These are phyloP conservation scores for Neolentinus lepideus DNA, from an alignment of 1,284 basidiomycete species.

Conservation along the genomic window DNA sequence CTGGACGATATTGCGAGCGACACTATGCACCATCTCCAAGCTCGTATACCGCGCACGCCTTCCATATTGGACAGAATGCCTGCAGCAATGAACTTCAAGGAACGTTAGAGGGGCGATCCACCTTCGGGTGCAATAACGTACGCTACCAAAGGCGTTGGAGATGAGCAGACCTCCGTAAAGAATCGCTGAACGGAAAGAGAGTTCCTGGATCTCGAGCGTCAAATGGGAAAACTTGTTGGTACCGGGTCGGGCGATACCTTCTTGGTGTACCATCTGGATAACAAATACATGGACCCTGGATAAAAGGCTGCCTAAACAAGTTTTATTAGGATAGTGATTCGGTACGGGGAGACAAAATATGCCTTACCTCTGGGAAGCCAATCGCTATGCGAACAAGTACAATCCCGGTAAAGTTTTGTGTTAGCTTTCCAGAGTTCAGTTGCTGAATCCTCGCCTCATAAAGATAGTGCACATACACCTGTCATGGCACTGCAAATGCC, in stretches of 20 bases:
- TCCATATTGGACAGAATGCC: slow-evolving; percentile 40
- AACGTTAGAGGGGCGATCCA: slow-evolving; percentile 12
- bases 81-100: slow-evolving; percentile 21
- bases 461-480: slow-evolving; percentile 5
- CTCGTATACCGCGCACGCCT: slow-evolving; percentile 31
- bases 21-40: slow-evolving; percentile 30
- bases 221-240: not conserved
- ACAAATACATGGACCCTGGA: slow-evolving; percentile 12
- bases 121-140: slow-evolving; percentile 6
- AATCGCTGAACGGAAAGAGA: slow-evolving; percentile 29
- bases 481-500: slow-evolving; percentile 16
- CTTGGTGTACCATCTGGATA: slow-evolving; percentile 16
- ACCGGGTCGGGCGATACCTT: slow-evolving; percentile 7
- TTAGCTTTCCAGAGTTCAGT: slow-evolving; percentile 6
- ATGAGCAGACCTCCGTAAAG: slow-evolving; percentile 32
- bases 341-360: too few species aligned
- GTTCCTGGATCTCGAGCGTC: slow-evolving; percentile 11
- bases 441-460: not conserved
- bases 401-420: slow-evolving; percentile 17
- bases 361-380: slow-evolving; percentile 15
- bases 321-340: too few species aligned
- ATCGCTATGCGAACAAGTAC: slow-evolving; percentile 16
- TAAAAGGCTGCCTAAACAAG: not conserved
- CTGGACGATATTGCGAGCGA: too few species aligned
- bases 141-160: slow-evolving; percentile 34